Percentiles rank a stretch among this genome's conserved stretches.
These are phyloP conservation scores for Cyberlindnera misumaiensis DNA, from an alignment of 805 yeast genomes.

Conservation along the genomic window DNA sequence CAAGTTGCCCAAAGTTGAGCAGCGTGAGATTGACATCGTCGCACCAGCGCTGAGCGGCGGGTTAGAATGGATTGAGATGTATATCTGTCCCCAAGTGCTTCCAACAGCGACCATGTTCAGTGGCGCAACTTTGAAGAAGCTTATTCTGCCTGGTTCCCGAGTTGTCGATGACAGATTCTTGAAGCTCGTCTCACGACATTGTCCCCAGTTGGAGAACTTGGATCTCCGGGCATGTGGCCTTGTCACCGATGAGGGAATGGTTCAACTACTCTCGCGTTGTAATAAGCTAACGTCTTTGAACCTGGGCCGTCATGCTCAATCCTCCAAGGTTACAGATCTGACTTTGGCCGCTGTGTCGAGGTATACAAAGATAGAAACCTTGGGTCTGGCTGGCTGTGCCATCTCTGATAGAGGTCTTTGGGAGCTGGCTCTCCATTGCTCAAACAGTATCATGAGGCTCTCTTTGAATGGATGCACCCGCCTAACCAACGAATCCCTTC, in stretches of 20 bases:
- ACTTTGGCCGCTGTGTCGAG: conserved; percentile 50
- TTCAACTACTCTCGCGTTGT: conserved; percentile 59
- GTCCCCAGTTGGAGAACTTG: conserved; percentile 55
- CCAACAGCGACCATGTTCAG: conserved; percentile 47
- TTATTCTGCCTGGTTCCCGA: conserved; percentile 65
- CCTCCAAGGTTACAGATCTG: conserved; percentile 63
- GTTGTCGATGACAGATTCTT: conserved; percentile 55
- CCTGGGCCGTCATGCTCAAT: conserved; percentile 70
- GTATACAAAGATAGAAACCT: conserved; percentile 47
- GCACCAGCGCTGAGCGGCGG: conserved; percentile 38
- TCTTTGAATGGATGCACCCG: conserved; percentile 68
- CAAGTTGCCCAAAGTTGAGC: conserved; percentile 51
- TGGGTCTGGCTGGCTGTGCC: conserved; percentile 86
- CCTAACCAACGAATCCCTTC: conserved; percentile 53
- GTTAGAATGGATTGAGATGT: conserved; percentile 68
- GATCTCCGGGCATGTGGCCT: conserved; percentile 82
- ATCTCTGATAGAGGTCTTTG: conserved; percentile 73
- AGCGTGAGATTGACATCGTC: conserved; percentile 45
- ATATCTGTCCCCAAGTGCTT: conserved; percentile 67
- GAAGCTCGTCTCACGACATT: conserved; percentile 39
- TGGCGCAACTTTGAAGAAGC: conserved; percentile 32
- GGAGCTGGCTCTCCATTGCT: conserved; percentile 61
- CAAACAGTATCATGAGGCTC: conserved; percentile 49
- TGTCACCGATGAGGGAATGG: conserved; percentile 70
- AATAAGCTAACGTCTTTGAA: conserved; percentile 52